phyloP scores from a whole-genome alignment of 1,139 yeast species.

The Suzukiozyma palmioleophila region DNA sequence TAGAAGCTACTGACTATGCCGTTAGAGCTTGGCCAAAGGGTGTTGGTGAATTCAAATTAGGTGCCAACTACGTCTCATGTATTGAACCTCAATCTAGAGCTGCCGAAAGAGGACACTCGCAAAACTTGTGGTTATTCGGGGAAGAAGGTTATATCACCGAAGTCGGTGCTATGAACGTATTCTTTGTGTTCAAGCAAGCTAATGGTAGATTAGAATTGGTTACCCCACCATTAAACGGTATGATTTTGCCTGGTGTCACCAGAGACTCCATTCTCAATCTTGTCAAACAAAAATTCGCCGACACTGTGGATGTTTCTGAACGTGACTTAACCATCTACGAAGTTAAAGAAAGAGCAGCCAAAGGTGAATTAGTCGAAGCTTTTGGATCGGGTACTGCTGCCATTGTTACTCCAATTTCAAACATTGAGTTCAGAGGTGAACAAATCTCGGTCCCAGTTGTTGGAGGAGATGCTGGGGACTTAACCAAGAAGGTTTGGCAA shows the following conservation, averaged over 20 bases:
- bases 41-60: slow-evolving; percentile 91
- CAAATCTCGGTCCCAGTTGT: slow-evolving; percentile 72
- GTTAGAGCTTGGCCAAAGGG: slow-evolving; percentile 99
- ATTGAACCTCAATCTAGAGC: slow-evolving; percentile 86
- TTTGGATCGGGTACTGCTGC: slow-evolving; percentile 99
- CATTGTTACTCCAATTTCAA: slow-evolving; percentile 87
- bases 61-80: slow-evolving; percentile 97
- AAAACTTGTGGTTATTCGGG: slow-evolving; percentile 94
- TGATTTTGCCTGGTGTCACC: slow-evolving; percentile 94
- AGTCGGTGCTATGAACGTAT: slow-evolving; percentile 96
- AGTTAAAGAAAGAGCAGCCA: slow-evolving; percentile 67
- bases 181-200: slow-evolving; percentile 70
- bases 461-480: slow-evolving; percentile 77
- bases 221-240: slow-evolving; percentile 96
- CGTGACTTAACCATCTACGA: slow-evolving; percentile 79
- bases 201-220: slow-evolving; percentile 87
- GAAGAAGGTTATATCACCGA: slow-evolving; percentile 86
- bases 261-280: slow-evolving; percentile 81
- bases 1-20: slow-evolving; percentile 92
- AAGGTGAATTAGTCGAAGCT: slow-evolving; percentile 87
- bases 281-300: slow-evolving; percentile 68
- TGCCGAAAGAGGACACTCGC: slow-evolving; percentile 84
- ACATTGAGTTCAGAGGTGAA: slow-evolving; percentile 74
- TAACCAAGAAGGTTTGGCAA: slow-evolving; percentile 67
- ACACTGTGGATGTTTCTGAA: slow-evolving; percentile 77